Conservation (phyloP, 176 grass and related monocot species). For the Juncus effusus region DNA sequence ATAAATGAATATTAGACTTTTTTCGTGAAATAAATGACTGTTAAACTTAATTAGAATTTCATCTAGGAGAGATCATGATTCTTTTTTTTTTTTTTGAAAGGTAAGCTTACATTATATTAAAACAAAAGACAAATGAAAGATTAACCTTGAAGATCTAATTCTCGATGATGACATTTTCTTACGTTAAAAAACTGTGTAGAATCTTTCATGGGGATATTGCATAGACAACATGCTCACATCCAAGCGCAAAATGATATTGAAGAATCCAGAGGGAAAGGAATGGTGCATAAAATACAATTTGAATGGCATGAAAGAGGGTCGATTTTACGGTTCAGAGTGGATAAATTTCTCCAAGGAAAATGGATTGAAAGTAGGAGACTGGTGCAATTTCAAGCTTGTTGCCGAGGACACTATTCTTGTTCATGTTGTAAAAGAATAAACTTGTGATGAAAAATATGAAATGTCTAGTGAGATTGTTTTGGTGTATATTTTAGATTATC, state of each 20-base stretch:
- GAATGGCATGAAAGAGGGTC: background rate
- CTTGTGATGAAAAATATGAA: background rate
- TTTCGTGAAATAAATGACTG: background rate
- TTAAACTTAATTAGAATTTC: background rate
- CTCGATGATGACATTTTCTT: background rate
- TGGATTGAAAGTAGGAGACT: slow-evolving; percentile 16
- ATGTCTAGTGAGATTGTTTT: no score
- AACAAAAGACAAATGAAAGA: background rate
- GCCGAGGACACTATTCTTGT: slow-evolving; percentile 1
- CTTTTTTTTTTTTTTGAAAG: background rate
- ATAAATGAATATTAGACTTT: background rate
- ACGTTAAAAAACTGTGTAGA: background rate
- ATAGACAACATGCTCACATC: slow-evolving; percentile 12
- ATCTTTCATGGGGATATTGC: slow-evolving; percentile 7
- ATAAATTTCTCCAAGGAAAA: slow-evolving; percentile 1
- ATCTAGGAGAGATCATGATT: background rate
- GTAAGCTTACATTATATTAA: background rate
- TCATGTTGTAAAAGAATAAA: background rate
- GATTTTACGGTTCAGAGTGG: background rate
- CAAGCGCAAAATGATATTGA: slow-evolving; percentile 1
- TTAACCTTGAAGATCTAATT: background rate
- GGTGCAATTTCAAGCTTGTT: slow-evolving; percentile 14
- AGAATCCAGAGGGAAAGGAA: slow-evolving; percentile 3
- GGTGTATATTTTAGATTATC: no score
- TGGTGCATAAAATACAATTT: slow-evolving; percentile 5